phyloP scores from a whole-genome alignment of 495 filamentous ascomycete species.

The Venustampulla echinocandica region DNA sequence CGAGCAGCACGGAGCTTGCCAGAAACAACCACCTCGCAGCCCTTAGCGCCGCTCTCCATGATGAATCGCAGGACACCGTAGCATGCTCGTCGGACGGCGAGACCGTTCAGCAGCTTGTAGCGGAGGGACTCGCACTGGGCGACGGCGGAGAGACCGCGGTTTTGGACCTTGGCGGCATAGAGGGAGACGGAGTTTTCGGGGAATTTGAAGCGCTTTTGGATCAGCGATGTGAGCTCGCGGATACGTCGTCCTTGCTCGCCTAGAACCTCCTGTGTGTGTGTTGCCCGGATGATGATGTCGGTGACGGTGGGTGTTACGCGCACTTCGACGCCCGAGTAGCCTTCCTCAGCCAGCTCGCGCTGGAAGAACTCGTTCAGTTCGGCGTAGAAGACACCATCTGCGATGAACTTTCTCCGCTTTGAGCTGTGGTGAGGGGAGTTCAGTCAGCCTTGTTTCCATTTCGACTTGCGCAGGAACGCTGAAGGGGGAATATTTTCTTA shows the following conservation, averaged over 20 bases:
- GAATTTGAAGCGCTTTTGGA: constrained; percentile 99
- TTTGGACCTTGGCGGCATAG: constrained; percentile 99
- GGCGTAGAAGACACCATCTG: constrained; percentile 99
- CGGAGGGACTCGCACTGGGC: constrained; percentile 99
- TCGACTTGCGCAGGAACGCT: neutral
- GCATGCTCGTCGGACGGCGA: constrained; percentile 94
- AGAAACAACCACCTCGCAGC: constrained; percentile 97
- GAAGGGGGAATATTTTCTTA: constrained; percentile 17
- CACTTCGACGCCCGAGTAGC: constrained; percentile 99
- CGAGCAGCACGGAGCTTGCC: constrained; percentile 97
- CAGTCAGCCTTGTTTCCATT: constrained; percentile 1
- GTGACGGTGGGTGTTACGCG: constrained; percentile 99
- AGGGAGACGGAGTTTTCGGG: constrained; percentile 99
- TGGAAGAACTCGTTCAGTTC: constrained; percentile 99
- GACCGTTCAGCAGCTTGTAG: constrained; percentile 99
- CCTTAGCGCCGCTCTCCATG: constrained; percentile 99
- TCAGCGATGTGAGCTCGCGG: constrained; percentile 98
- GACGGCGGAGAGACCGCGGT: constrained; percentile 97
- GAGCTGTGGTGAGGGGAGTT: constrained; percentile 47
- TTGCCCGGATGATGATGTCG: constrained; percentile 99
- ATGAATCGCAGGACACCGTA: constrained; percentile 99
- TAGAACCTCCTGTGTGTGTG: constrained; percentile 99
- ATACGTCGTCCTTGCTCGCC: constrained; percentile 99
- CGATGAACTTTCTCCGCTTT: constrained; percentile 99
- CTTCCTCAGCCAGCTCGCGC: constrained; percentile 98